Evolutionary conservation across 441 rosid species (phyloP), one percentile per base, ranked within the genome.

Genomic region (Pelargonium citronellum): DNA sequence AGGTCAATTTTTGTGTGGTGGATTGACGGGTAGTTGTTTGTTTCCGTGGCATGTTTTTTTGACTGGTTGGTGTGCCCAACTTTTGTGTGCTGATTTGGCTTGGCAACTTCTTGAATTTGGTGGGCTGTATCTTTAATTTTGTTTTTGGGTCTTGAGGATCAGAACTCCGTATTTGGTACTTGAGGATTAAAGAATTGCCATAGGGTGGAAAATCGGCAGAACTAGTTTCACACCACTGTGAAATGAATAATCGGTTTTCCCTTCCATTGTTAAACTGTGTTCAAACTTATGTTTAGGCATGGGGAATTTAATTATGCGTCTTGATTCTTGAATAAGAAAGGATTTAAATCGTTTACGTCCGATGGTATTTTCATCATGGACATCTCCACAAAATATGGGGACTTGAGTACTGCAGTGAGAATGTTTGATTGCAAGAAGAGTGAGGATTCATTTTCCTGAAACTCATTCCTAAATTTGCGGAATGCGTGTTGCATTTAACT

Each of bases 401-500:
- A 84, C 72, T 69, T 76, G 67, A 67, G 71, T 47, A 77, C 84
- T 6, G 85, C 92, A 6, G 24, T 73, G 70, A 69, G 74, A 51
- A 69, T 72, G 22, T 89, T 89, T 73, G 34, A 73, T 67, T 77
- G 41, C 71, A 69, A 81, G 85, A 69, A 2, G 20, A 69, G 53
- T 68, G 74, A 73, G 65, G 93, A 91, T 72, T 89, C 90, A 4
- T 81, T 91, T 73, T 81, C 95, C 72, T 0, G 89, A 93, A 93
- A 76, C 51, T 69, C 46, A 5, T 41, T 41, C 10, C 8, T 41
- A 41, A 41, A 41, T 41, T 41, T 41, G 46, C 46, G 10, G 46
- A 9, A 41, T 41, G 46, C 1, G 46, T 41, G 46, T 2, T 41
- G 46, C 10, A 41, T 41, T 9, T 41, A 41, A 41, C 30, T 24